Base-by-base conservation (phyloP, 306 rosid species). In the Pyrus pyrifolia region DNA sequence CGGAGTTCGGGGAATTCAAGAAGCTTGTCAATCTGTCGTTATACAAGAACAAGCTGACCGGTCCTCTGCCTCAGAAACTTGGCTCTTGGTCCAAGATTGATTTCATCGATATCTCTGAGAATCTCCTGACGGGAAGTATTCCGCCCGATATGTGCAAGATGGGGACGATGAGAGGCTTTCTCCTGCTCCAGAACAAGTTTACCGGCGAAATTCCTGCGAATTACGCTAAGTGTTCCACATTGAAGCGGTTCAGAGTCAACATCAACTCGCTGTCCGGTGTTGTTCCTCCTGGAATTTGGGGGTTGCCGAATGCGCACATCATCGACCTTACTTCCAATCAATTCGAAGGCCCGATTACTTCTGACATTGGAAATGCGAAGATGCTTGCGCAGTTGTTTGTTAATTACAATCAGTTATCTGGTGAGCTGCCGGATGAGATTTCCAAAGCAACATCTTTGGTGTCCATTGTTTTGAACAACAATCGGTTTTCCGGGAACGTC, bases 101-200 rank as follows among this genome's bases (percentile, higher is more conserved):
- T 53, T 90, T 22, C 91, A 91, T 95, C 8, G 99, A 95, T 69
- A 93, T 83, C 11, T 88, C 99, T 12, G 97, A 89, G 74, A 95
- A 95, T 74, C 76, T 74, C 14, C 33, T 95, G 60, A 76, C 89
- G 2, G 99, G 99, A 55, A 66, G 87, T 17, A 88, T 95, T 76
- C 99, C 99, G 12, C 92, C 97, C 2, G 77, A 92, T 27, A 92
- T 95, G 99, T 95, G 99, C 70, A 84, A 67, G 4, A 80, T 59
- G 68, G 92, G 97, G 46, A 85, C 78, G 61, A 88, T 95, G 97
- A 11, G 0, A 0, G 76, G 17, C 19, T 80, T 95, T 46, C 85
- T 92, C 0, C 19, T 88, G 12, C 89, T 89, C 57, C 90, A 95
- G 86, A 95, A 95, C 86, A 91, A 89, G 0, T 89, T 95, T 77